A percentile compares a stretch with the other conserved stretches of the same genome.
Evolutionary conservation across 352 stramenopile genomes (phyloP).

Genomic region (Pythium biforme): DNA sequence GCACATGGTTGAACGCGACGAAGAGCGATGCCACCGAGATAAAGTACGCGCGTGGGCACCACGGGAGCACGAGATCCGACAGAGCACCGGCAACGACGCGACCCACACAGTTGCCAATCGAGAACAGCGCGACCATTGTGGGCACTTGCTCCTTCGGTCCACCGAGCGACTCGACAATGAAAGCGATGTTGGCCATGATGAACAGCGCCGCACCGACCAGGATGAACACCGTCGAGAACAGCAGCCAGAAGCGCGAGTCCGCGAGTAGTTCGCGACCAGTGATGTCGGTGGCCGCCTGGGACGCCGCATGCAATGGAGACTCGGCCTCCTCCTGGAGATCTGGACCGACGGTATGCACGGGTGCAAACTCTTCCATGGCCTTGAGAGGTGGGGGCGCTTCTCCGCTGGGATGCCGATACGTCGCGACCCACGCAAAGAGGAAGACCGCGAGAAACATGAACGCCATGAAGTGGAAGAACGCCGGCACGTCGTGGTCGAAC

Average conservation of each 20-base stretch:
- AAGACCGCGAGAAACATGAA: conserved; percentile 51
- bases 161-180: conserved; percentile 64
- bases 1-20: conserved; percentile 48
- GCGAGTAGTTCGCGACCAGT: conserved; percentile 46
- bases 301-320: not conserved
- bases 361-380: conserved; percentile 14
- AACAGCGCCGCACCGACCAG: conserved; percentile 71
- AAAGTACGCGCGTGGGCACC: conserved; percentile 59
- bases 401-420: conserved; percentile 34
- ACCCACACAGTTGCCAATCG: conserved; percentile 58
- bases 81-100: conserved; percentile 54
- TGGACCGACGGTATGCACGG: not conserved
- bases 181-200: conserved; percentile 79
- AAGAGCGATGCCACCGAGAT: conserved; percentile 54
- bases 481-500: conserved; percentile 50
- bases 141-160: conserved; percentile 52
- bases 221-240: conserved; percentile 73
- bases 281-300: conserved; percentile 26
- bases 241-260: conserved; percentile 61
- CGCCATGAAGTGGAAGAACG: conserved; percentile 74
- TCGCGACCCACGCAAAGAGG: conserved; percentile 47
- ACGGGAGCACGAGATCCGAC: conserved; percentile 55
- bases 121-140: conserved; percentile 70
- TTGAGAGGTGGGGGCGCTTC: not conserved
- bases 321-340: not conserved